phyloP scores from a whole-genome alignment of 225 moss, liverwort and hornwort species.

The Lunularia cruciata region DNA sequence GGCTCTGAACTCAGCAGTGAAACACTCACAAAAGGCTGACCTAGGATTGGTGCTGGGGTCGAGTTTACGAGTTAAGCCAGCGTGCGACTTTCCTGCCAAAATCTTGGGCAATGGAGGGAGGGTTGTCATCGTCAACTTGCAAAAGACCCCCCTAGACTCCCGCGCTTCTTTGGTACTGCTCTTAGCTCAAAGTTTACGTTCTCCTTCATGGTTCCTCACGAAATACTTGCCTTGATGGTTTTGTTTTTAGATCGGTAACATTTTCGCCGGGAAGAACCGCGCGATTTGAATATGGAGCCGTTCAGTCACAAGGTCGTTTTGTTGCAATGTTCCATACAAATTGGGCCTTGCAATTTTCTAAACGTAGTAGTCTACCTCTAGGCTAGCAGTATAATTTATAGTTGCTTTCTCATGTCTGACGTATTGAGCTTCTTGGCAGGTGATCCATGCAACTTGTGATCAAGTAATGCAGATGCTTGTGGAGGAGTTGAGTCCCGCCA shows the following conservation, averaged over 20 bases:
- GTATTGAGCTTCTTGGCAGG: slow-evolving; percentile 41
- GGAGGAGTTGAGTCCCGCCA: slow-evolving; percentile 56
- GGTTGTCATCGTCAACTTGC: slow-evolving; percentile 84
- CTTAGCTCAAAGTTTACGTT: no score
- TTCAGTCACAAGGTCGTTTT: no score
- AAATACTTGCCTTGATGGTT: neutral
- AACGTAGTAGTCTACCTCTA: neutral
- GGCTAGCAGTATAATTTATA: neutral
- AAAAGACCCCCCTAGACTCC: slow-evolving; percentile 74
- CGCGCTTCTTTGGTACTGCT: slow-evolving; percentile 71
- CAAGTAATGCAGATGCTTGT: slow-evolving; percentile 81
- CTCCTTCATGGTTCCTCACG: neutral
- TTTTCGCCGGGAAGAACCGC: no score
- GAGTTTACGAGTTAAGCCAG: slow-evolving; percentile 86
- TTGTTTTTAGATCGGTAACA: no score
- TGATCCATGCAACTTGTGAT: slow-evolving; percentile 80
- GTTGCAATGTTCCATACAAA: no score
- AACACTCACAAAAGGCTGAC: slow-evolving; percentile 74
- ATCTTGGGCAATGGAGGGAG: slow-evolving; percentile 78
- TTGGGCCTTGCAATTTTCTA: neutral
- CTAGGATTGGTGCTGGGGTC: slow-evolving; percentile 82
- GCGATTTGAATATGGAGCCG: no score
- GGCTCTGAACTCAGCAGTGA: slow-evolving; percentile 75
- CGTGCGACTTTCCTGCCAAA: slow-evolving; percentile 87
- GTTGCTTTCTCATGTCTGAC: neutral